Conservation (phyloP, 371 early-diverging fungal species). For the Circinella umbellata region DNA sequence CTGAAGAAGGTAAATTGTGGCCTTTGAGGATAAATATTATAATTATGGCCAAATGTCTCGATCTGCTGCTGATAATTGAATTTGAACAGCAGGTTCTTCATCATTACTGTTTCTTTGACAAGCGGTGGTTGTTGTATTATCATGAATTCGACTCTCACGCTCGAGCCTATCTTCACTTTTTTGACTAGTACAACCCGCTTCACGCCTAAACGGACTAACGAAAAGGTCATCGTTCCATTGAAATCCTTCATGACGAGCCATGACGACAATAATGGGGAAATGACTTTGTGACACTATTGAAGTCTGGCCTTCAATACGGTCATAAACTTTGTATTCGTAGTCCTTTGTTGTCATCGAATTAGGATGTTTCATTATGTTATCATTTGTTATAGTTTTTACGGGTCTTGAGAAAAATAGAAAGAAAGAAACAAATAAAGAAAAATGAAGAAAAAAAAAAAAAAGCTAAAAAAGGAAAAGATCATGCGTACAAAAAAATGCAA, state of each 20-base stretch:
- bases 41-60: slow-evolving; percentile 23
- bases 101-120: background rate
- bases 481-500: background rate
- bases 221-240: slow-evolving; percentile 33
- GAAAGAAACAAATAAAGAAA: background rate
- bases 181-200: slow-evolving; percentile 12
- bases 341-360: slow-evolving; percentile 25
- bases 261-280: slow-evolving; percentile 19
- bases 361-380: slow-evolving; percentile 7
- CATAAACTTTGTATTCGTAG: slow-evolving; percentile 44
- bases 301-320: slow-evolving; percentile 11
- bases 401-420: too few species aligned
- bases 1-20: too few species aligned
- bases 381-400: background rate
- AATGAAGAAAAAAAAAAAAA: background rate
- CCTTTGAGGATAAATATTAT: background rate
- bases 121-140: background rate
- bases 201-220: slow-evolving; percentile 20
- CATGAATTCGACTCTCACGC: slow-evolving; percentile 17
- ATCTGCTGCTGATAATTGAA: slow-evolving; percentile 18
- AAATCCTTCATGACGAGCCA: slow-evolving; percentile 32
- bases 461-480: background rate
- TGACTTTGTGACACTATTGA: background rate
- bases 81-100: slow-evolving; percentile 21
- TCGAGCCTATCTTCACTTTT: slow-evolving; percentile 23